Conservation (phyloP, 768 basidiomycete species). For the Pleurotus pulmonarius region DNA sequence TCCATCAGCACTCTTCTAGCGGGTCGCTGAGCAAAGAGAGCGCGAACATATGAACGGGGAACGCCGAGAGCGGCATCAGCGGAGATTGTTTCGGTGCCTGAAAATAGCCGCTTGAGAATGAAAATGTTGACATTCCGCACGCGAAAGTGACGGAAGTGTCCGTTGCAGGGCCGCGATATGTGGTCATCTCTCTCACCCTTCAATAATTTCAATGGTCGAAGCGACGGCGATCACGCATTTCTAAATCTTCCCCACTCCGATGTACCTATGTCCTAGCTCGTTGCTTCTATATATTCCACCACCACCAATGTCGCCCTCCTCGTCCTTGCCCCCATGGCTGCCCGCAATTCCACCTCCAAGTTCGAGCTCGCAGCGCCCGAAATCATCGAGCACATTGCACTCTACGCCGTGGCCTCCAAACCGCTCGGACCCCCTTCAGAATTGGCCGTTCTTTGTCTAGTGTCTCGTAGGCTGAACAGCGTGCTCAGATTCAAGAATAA, state of each 20-base stretch:
- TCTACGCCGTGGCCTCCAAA: conserved; percentile 29
- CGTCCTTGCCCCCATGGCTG: conserved; percentile 9
- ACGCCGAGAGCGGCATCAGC: neutral
- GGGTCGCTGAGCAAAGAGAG: neutral
- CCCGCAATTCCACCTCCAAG: conserved; percentile 14
- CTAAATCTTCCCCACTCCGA: conserved; percentile 1
- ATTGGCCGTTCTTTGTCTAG: conserved; percentile 33
- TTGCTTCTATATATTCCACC: conserved; percentile 13
- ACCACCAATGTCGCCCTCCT: conserved; percentile 4
- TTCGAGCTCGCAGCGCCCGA: conserved; percentile 20
- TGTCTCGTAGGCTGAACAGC: conserved; percentile 31
- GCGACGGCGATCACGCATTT: conserved; percentile 4
- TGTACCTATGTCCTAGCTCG: conserved; percentile 9
- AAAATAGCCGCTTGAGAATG: neutral
- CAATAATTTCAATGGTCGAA: neutral
- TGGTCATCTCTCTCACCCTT: conserved; percentile 1
- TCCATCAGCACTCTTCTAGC: conserved; percentile 1
- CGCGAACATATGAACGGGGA: neutral
- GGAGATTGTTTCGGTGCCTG: conserved; percentile 1
- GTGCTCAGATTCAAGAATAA: conserved; percentile 32
- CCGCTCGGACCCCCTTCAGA: conserved; percentile 41
- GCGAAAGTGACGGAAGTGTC: neutral
- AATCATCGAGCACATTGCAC: conserved; percentile 39
- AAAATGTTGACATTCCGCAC: neutral
- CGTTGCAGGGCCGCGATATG: neutral